Base-by-base conservation (phyloP, 495 filamentous ascomycete species). In the Lophium mytilinum region DNA sequence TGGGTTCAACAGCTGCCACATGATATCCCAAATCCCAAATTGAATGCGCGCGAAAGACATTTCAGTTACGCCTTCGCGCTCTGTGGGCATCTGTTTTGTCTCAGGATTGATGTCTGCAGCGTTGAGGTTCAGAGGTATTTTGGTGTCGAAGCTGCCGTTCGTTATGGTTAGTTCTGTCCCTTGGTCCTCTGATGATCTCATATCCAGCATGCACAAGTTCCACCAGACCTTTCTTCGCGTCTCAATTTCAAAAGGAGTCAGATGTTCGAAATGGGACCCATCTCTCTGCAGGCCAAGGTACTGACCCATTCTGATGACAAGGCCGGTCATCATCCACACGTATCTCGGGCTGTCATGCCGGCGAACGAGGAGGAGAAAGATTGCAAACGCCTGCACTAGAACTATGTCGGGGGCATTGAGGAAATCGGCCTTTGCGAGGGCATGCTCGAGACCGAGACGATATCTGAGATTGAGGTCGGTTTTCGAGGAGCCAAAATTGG, bases 361-460 rank as follows among this genome's bases (percentile, higher is more conserved):
- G 14, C 76, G 76, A 42, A 72, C 65, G 9, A 80, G 72, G 34
- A 61, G 53, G 34, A 82, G 59, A 52, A 79, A 82, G 3, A 77
- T 73, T 7, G 64, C 47, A 18, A 80, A 72, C 12, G 78, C 77
- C 49, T 81, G 78, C 6, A 81, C 57, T 8, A 80, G 54, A 40
- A 71, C 58, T 14, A 81, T 39, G 49, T 62, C 43, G 12, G 58
- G 59, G 37, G 37, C 17, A 34, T 57, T 63, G 11, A 82, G 71
- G 51, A 83, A 81, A 57, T 81, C 75, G 9, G 79, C 78, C 51
- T 71, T 75, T 9, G 79, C 78, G 50, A 83, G 69, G 3, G 78
- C 78, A 49, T 76, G 66, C 58, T 83, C 80, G 4, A 81, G 46
- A 1, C 77, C 79, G 6, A 75, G 64, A n/a, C 79, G 78, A 60